Base-by-base conservation (phyloP, 2,329 filamentous ascomycete genomes). In the Paraconiothyrium sp. region DNA sequence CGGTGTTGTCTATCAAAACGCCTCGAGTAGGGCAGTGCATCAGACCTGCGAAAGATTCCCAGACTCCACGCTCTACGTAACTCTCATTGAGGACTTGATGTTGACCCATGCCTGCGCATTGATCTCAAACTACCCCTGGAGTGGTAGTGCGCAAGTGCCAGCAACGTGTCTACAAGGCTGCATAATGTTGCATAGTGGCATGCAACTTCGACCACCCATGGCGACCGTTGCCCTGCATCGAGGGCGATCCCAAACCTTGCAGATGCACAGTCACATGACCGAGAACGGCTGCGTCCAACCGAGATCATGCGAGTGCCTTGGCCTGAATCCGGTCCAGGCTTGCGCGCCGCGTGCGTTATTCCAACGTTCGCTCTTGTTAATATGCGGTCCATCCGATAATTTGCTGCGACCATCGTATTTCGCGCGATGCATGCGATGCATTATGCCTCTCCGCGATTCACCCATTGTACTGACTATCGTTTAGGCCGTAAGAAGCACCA, bases 231-330 rank as follows among this genome's bases (percentile, higher is more conserved):
- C 24, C 22, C 35, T 34, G 34, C n/a, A 37, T 43, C 22, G 10
- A 22, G n/a, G 43, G 22, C 20, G 43, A 46, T 46, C 43, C 43
- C n/a, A 24, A 22, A 20, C 43, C 30, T 39, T 46, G 34, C 34
- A 39, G 11, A 37, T 56, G 32, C 43, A 27, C 16, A 27, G 50
- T 56, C 54, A 56, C 54, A 56, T 56, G 54, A 56, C 20, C 32
- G 54, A 14, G 8, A 30, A 16, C 16, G 10, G 9, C 10, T 56
- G 54, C 43, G 54, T 30, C 30, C 43, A 54, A 54, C 35, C 50
- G 52, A 32, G 24, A 37, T 43, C 43, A 56, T 56, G 43, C 54
- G 22, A 30, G 54, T 47, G 54, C 54, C 11, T 55, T 34, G 52
- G 30, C 43, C 41, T 16, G 27, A 35, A 56, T 43, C 41, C 22